Evolutionary conservation across 306 rosid genomes (phyloP), one percentile per base, ranked within the genome.

Genomic region (Sindora glabra): DNA sequence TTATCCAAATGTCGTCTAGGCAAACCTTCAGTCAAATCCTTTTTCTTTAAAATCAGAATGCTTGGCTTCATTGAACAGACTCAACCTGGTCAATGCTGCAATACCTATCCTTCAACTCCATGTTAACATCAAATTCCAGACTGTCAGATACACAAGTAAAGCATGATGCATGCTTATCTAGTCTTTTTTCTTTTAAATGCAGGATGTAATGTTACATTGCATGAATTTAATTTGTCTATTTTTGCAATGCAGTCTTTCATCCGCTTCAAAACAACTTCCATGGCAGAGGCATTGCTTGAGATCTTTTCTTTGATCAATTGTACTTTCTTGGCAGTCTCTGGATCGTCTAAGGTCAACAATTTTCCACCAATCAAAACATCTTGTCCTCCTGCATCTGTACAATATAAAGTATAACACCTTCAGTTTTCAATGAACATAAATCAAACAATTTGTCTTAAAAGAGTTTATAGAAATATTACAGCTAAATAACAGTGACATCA

Each of bases 201-300:
- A 34, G 89, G 94, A 66, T 73, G 87, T 65, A 81, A 76, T 62
- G 40, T 58, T 61, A 27, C 71, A 48, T 59, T 87, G 60, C 53
- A 55, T 49, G 96, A 76, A 72, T 81, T 86, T 56, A 83, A 71
- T 56, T 79, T 75, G 47, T 88, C 95, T 40, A 91, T 71, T 50
- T 73, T 83, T 10, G 84, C 69, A 65, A 83, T 72, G 65, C 96
- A 88, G 19, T 83, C 96, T 57, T 70, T 78, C 83, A 86, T 78
- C 75, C 95, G 81, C 78, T 85, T 78, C 86, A 85, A 38, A 59
- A 83, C 85, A 49, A 66, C 5, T 26, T 86, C 95, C 76, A 88
- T 59, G 10, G 73, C 74, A 17, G 79, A 48, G 33, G 67, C 70
- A 70, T 91, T 91, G 51, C 74, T 68, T n/a, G 92, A 68, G 37